Base-by-base conservation (phyloP, 495 filamentous ascomycete species). In the Aspergillus sclerotiicarbonarius region DNA sequence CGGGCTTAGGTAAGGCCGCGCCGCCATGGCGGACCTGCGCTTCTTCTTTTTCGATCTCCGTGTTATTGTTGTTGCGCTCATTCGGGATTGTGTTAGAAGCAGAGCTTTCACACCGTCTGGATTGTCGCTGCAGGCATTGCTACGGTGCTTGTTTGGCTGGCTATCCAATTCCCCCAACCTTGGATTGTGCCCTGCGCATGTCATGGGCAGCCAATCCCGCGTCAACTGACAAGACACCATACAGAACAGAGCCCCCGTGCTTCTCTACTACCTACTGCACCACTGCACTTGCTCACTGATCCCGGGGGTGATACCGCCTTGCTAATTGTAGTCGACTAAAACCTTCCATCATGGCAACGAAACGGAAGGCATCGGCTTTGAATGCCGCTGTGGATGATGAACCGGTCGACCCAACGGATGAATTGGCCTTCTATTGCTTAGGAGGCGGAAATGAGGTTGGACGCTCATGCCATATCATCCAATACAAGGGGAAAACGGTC, bases 401-500 rank as follows among this genome's bases (percentile, higher is more conserved):
- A 63, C 84, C 87, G 3, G 85, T 88, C 9, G 87, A 91, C 54
- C 87, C 89, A 3, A 80, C 89, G 0, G 94, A 98, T 67, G 90
- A 96, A 75, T 81, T 98, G 52, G 89, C 88, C 72, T 98, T 98
- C 67, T 83, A 96, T 51, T 93, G 90, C 61, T 78, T 98, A 35
- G 94, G 94, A 51, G 94, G 94, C 57, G 93, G 94, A 37, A 98
- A 96, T 69, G 94, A 98, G 73, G 94, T 98, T 54, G 94, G 94
- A 53, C 83, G 94, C 56, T 97, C 94, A 57, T 98, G 94, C 74
- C 94, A 98, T 70, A 96, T 98, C 57, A 84, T 98, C 29, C 90
- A 97, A 67, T 98, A 98, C 82, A 98, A 98, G 68, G 94, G 94
- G 18, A 98, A 98, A 68, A 98, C 94, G 6, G 90, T 98, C 57